A percentile compares a stretch with the other conserved stretches of the same genome.
phyloP scores from a whole-genome alignment of 106 monocot genomes.

The Apostasia ramifera region DNA sequence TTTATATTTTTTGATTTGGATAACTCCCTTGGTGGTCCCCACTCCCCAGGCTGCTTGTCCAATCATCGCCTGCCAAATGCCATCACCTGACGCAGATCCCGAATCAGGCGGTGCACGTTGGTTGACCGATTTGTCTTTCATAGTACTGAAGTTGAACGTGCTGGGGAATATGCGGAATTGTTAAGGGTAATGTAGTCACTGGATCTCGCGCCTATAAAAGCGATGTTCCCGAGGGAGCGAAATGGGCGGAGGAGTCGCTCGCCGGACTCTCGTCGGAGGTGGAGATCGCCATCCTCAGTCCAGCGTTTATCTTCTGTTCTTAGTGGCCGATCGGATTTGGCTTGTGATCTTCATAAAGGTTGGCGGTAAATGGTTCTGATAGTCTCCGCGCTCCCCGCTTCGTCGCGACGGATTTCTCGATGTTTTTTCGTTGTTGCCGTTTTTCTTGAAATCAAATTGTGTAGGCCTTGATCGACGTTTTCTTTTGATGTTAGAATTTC shows the following conservation, averaged over 20 bases:
- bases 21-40: neutral
- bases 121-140: neutral
- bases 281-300: neutral
- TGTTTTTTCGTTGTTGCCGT: no score
- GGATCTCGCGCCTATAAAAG: neutral
- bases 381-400: no score
- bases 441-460: no score
- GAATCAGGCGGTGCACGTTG: neutral
- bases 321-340: neutral
- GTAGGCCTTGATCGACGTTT: no score
- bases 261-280: no score
- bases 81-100: neutral
- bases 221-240: no score
- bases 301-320: neutral
- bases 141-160: neutral
- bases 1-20: no score
- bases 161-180: neutral
- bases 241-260: no score
- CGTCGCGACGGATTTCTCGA: no score
- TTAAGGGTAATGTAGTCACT: neutral
- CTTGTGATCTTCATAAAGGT: neutral
- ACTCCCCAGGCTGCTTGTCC: neutral
- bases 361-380: no score
- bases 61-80: neutral
- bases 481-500: no score